Conservation (phyloP, 805 yeast species). For the Metschnikowia continentalis region DNA sequence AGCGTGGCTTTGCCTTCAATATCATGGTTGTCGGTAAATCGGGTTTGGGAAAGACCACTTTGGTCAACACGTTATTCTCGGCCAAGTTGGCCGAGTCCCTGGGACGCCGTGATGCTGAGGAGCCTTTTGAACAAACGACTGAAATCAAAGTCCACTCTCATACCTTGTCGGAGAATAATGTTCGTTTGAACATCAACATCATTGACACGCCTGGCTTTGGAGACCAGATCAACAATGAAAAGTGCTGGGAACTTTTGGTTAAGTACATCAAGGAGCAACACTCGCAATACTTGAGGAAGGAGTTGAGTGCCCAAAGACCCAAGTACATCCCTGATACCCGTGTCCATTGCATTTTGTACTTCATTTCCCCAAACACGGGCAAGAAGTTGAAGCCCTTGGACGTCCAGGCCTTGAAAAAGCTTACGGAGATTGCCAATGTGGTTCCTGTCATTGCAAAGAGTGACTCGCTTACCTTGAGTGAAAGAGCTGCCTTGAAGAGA, state of each 20-base stretch:
- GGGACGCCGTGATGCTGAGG: constrained; percentile 65
- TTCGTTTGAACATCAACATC: constrained; percentile 76
- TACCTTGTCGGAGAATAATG: constrained; percentile 77
- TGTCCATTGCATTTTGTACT: constrained; percentile 89
- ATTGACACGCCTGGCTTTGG: constrained; percentile 99
- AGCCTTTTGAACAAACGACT: constrained; percentile 80
- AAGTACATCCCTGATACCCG: constrained; percentile 77
- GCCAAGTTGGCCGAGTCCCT: constrained; percentile 69
- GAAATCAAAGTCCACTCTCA: constrained; percentile 75
- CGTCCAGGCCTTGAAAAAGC: constrained; percentile 72
- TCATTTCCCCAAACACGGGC: constrained; percentile 77
- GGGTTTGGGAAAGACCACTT: constrained; percentile 91
- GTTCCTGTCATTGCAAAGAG: constrained; percentile 94
- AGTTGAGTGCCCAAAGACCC: constrained; percentile 92
- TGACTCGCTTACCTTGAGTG: constrained; percentile 83
- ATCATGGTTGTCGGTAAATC: constrained; percentile 88
- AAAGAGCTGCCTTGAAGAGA: constrained; percentile 75
- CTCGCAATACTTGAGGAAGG: constrained; percentile 84
- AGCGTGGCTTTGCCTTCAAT: constrained; percentile 91
- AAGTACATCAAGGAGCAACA: constrained; percentile 95
- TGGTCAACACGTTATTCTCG: constrained; percentile 86
- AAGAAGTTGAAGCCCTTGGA: constrained; percentile 83
- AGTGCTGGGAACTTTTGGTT: constrained; percentile 95
- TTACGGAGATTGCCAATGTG: constrained; percentile 87
- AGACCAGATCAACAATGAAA: constrained; percentile 91